phyloP scores from a whole-genome alignment of 139 green algal genomes.

The Chlamydomonas applanata region DNA sequence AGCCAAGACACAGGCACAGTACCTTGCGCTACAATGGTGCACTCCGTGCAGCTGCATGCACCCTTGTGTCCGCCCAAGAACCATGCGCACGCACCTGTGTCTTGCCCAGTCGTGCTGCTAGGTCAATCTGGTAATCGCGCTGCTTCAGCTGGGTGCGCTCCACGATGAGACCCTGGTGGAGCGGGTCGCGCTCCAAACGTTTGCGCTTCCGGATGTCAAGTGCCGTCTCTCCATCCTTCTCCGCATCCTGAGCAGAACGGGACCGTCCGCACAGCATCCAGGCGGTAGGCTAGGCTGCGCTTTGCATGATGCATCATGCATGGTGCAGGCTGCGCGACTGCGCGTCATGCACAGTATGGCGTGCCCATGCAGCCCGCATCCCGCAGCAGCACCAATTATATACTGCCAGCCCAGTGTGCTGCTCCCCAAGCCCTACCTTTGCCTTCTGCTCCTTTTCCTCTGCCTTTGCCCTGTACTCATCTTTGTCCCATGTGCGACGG shows the following conservation, averaged over 20 bases:
- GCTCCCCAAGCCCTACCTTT: slow-evolving; percentile 8
- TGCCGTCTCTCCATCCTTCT: slow-evolving; percentile 58
- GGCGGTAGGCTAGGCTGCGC: not conserved
- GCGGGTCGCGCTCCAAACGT: slow-evolving; percentile 77
- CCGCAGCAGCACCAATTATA: not conserved
- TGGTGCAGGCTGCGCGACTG: not conserved
- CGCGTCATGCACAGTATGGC: not conserved
- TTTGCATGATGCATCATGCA: not conserved
- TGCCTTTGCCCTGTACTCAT: slow-evolving; percentile 71
- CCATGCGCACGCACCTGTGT: slow-evolving; percentile 52
- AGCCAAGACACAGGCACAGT: too few species aligned
- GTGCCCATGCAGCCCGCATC: not conserved
- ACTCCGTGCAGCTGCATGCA: too few species aligned
- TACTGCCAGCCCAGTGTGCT: too few species aligned
- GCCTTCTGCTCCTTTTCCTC: slow-evolving; percentile 59
- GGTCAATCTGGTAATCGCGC: slow-evolving; percentile 77
- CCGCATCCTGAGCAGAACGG: slow-evolving; percentile 4
- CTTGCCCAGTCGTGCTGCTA: slow-evolving; percentile 74
- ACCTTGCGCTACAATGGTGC: too few species aligned
- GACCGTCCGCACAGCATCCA: not conserved
- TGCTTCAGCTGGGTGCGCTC: slow-evolving; percentile 69
- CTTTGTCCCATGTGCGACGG: slow-evolving; percentile 80
- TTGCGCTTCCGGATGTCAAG: slow-evolving; percentile 69
- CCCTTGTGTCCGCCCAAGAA: too few species aligned
- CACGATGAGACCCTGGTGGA: slow-evolving; percentile 88